phyloP scores from a whole-genome alignment of 495 filamentous ascomycete genomes.

The Staphylotrichum longicolle region DNA sequence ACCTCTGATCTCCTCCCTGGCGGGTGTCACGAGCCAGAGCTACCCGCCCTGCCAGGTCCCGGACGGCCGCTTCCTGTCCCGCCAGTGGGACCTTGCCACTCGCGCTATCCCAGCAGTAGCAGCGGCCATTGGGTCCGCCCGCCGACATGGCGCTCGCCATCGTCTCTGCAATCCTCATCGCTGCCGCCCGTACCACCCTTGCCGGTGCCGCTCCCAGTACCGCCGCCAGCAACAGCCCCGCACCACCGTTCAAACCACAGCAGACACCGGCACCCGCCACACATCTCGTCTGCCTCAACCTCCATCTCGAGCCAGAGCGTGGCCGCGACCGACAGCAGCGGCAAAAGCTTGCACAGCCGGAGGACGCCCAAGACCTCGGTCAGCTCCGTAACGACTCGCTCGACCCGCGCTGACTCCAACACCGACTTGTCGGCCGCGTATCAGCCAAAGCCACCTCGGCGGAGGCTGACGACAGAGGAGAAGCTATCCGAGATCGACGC shows the following conservation, averaged over 20 bases:
- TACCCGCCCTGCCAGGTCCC: not conserved
- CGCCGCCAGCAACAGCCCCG: not conserved
- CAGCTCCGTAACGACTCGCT: not conserved
- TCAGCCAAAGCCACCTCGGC: no score
- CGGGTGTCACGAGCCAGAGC: not conserved
- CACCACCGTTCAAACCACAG: not conserved
- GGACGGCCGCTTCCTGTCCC: not conserved
- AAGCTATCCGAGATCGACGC: conserved; percentile 19
- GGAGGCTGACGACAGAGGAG: conserved; percentile 18
- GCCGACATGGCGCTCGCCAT: conserved; percentile 17
- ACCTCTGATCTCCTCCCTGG: not conserved
- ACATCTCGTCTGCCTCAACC: conserved; percentile 4
- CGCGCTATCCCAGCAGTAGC: conserved; percentile 10
- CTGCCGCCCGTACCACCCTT: not conserved
- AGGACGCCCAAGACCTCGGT: not conserved
- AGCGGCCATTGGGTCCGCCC: conserved; percentile 14
- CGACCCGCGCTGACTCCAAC: not conserved
- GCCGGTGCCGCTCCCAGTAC: not conserved
- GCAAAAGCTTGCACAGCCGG: not conserved
- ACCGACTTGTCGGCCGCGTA: not conserved
- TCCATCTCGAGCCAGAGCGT: not conserved
- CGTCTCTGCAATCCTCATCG: not conserved
- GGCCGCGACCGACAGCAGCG: conserved; percentile 4
- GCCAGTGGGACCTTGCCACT: not conserved
- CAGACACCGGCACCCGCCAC: not conserved